Evolutionary conservation across 352 stramenopile species (phyloP).

Genomic region (Salisapilia sapeloensis): DNA sequence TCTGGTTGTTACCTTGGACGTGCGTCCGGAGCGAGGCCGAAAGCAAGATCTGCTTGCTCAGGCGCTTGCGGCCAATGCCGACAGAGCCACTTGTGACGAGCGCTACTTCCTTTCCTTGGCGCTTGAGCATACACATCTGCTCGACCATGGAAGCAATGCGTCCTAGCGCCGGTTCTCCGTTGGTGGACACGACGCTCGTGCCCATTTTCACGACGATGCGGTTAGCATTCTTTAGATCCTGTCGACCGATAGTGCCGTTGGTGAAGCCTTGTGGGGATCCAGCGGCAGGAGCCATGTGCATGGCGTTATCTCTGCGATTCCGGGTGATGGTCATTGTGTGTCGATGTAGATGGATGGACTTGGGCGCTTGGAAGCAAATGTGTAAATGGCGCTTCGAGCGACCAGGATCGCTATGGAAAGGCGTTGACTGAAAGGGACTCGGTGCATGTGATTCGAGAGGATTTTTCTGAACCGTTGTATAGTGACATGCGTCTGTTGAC

Average conservation of each 20-base stretch:
- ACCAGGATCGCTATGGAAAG: too few relatives aligned
- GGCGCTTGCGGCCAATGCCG: slow-evolving; percentile 84
- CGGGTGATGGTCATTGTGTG: too few relatives aligned
- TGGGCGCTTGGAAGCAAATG: too few relatives aligned
- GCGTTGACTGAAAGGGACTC: too few relatives aligned
- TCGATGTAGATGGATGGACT: too few relatives aligned
- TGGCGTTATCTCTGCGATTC: too few relatives aligned
- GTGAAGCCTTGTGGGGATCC: too few relatives aligned
- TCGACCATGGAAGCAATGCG: slow-evolving; percentile 85
- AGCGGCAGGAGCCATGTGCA: too few relatives aligned
- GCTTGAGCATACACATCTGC: slow-evolving; percentile 88
- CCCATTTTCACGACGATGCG: slow-evolving; percentile 93
- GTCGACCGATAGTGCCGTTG: slow-evolving; percentile 38
- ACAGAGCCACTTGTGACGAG: slow-evolving; percentile 85
- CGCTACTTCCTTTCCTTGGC: slow-evolving; percentile 78
- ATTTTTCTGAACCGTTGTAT: too few relatives aligned
- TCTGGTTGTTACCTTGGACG: slow-evolving; percentile 80
- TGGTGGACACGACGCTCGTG: slow-evolving; percentile 90
- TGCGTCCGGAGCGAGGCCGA: slow-evolving; percentile 74
- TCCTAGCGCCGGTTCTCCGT: slow-evolving; percentile 83
- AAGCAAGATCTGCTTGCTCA: slow-evolving; percentile 89
- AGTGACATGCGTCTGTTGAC: too few relatives aligned
- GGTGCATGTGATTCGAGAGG: too few relatives aligned
- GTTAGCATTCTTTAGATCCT: slow-evolving; percentile 56
- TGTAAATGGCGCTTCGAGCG: too few relatives aligned